Percentiles rank a stretch among this genome's conserved stretches.
Conservation (phyloP, 2,329 filamentous ascomycete species). For the Aureobasidium uvarum region DNA sequence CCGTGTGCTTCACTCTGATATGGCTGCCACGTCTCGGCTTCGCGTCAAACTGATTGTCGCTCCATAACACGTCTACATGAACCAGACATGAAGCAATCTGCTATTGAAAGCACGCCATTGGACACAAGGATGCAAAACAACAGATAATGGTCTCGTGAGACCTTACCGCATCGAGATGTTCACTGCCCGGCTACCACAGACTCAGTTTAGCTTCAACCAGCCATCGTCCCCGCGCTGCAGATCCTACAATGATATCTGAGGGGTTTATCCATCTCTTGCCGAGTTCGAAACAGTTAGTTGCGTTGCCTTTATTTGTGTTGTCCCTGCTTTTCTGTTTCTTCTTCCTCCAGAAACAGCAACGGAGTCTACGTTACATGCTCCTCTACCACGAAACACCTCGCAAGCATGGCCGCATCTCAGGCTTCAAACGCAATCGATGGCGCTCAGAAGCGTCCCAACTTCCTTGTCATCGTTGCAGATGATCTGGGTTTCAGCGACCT, state of each 20-base stretch:
- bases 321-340: background rate
- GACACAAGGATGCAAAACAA: background rate
- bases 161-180: background rate
- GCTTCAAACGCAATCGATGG: conserved; percentile 36
- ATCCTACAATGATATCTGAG: conserved; percentile 10
- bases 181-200: background rate
- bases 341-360: background rate
- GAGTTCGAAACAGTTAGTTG: background rate
- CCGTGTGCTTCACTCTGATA: background rate
- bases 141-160: conserved; percentile 13
- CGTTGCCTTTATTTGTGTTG: background rate
- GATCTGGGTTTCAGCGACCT: conserved; percentile 62
- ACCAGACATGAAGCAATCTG: background rate
- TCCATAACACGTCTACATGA: background rate
- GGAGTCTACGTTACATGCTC: conserved; percentile 30
- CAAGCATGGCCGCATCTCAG: conserved; percentile 36
- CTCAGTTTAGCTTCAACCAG: conserved; percentile 1
- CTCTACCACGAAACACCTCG: conserved; percentile 26
- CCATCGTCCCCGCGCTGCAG: conserved; percentile 11
- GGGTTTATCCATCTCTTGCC: background rate
- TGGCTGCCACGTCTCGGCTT: background rate
- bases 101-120: conserved; percentile 1
- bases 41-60: background rate
- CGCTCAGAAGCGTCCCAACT: conserved; percentile 54
- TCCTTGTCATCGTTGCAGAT: conserved; percentile 59